A percentile compares a stretch with the other conserved stretches of the same genome.
Conservation (phyloP, 331 rosid species). For the Pyracantha coccinea region DNA sequence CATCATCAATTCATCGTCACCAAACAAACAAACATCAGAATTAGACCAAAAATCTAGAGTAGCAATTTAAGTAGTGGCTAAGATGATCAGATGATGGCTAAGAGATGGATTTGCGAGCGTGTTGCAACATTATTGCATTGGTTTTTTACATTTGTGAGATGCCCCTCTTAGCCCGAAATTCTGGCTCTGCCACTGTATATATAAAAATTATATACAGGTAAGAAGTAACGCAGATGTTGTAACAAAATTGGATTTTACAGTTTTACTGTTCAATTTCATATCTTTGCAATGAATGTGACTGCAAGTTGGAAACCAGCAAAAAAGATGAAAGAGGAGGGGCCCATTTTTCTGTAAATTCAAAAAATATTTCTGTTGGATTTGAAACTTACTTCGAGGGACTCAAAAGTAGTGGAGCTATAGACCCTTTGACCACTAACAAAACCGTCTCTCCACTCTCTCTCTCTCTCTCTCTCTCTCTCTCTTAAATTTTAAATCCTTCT, state of each 20-base stretch:
- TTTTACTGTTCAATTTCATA: not conserved
- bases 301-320: constrained; percentile 36
- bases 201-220: too few species aligned
- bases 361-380: constrained; percentile 14
- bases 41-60: too few species aligned
- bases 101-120: too few species aligned
- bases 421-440: constrained; percentile 27
- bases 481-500: constrained; percentile 9
- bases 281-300: not conserved
- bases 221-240: not conserved
- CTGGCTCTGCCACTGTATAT: too few species aligned
- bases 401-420: constrained; percentile 30
- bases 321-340: constrained; percentile 31
- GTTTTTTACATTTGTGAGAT: too few species aligned
- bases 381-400: constrained; percentile 45
- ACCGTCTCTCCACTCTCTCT: not conserved
- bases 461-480: constrained; percentile 9
- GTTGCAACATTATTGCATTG: too few species aligned
- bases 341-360: constrained; percentile 44
- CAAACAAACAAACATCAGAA: too few species aligned
- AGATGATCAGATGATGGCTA: too few species aligned
- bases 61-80: too few species aligned
- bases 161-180: accelerated
- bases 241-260: not conserved
- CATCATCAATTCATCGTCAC: too few species aligned